Evolutionary conservation across 306 rosid genomes (phyloP).

Genomic region (Leucaena leucocephala): DNA sequence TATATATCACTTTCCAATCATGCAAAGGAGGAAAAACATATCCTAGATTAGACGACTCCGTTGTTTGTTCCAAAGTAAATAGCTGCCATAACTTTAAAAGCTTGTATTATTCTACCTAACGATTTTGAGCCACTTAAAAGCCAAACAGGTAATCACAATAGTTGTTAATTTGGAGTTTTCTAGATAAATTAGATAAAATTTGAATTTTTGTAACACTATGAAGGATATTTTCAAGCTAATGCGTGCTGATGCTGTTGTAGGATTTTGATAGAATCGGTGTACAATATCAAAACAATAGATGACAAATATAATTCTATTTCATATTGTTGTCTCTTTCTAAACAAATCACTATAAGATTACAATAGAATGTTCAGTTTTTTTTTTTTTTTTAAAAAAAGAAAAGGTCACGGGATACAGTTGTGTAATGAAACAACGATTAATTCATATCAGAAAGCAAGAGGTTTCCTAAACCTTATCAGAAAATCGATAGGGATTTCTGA

Average conservation of each 20-base stretch:
- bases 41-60: not conserved
- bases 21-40: not conserved
- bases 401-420: too few species aligned
- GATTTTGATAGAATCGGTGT: not conserved
- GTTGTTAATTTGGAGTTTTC: not conserved
- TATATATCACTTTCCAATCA: slow-evolving; percentile 25
- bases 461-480: too few species aligned
- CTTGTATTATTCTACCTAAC: slow-evolving; percentile 7
- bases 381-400: too few species aligned
- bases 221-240: not conserved
- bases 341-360: too few species aligned
- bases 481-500: too few species aligned
- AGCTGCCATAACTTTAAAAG: slow-evolving; percentile 15
- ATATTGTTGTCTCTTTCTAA: not conserved
- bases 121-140: slow-evolving; percentile 31
- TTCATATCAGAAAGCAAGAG: too few species aligned
- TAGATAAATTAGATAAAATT: not conserved
- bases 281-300: too few species aligned
- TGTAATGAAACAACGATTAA: too few species aligned
- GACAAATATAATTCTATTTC: too few species aligned
- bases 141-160: not conserved
- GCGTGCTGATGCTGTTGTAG: not conserved
- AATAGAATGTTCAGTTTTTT: too few species aligned
- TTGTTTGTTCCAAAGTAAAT: too few species aligned
- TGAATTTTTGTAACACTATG: not conserved